Base-by-base conservation (phyloP, 1,284 basidiomycete species). In the Moesziomyces sp. region DNA sequence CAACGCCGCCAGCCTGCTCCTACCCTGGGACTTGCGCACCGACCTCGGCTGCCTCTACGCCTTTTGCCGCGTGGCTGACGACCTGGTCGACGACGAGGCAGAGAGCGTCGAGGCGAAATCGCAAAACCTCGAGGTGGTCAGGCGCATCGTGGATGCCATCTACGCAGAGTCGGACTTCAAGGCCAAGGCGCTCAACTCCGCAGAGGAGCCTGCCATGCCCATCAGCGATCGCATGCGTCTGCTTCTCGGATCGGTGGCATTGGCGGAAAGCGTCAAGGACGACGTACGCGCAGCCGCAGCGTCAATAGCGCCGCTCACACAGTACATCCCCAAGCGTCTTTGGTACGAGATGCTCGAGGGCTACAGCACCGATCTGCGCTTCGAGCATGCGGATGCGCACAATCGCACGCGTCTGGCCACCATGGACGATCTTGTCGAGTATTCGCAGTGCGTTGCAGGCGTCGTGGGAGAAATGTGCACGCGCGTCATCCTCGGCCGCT, bases 391-490 rank as follows among this genome's bases (percentile, higher is more conserved):
- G 7, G 61, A 74, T 5, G 48, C 42, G 5, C 6, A 34, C 1
- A 42, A 43, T 8, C 43, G 57, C 23, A 58, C 62, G 24, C 48
- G 58, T 34, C 46, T 79, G 24, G 30, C 44, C 16, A 57, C 34
- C 8, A 60, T 74, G 68, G 77, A 69, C 10, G 66, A 75, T 26
- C 55, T 78, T 44, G 70, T 77, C n/a, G 70, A 69, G 45, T 81
- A 81, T 44, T 74, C 78, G 42, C 78, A 81, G 52, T 76, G 76
- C 30, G 79, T 81, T 7, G 79, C 79, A 2, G 79, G 79, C 7
- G 62, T 65, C 24, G 72, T 81, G 21, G 79, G 79, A 3, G 79
- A 81, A 59, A 79, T 81, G 77, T 79, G 77, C 50, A 74, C 74
- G 7, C 58, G 79, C 0, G 76, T 80, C 40, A 79, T 81, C 19